A percentile compares a stretch with the other conserved stretches of the same genome.
Evolutionary conservation across 2,329 filamentous ascomycete species (phyloP).

Genomic region (Phialocephala sp.): DNA sequence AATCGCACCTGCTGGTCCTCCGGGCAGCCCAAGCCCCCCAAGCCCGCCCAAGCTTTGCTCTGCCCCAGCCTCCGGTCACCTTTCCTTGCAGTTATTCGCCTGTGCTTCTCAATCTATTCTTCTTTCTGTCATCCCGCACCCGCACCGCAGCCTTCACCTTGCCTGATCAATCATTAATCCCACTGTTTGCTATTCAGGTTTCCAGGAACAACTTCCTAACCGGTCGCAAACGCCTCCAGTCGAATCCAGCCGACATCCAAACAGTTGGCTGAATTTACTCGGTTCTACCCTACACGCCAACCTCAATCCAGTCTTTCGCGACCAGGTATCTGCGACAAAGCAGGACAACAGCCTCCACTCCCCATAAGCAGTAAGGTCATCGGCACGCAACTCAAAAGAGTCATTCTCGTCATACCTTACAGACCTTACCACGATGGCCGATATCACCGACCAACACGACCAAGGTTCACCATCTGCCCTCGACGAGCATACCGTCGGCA

Average conservation of each 20-base stretch:
- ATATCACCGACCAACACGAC: conserved; percentile 79
- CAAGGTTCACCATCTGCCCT: conserved; percentile 76
- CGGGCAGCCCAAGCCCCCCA: conserved; percentile 8
- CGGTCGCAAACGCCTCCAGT: conserved; percentile 28
- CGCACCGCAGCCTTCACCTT: conserved; percentile 39
- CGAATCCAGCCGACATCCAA: conserved; percentile 20
- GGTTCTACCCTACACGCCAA: conserved; percentile 41
- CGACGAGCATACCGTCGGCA: conserved; percentile 76
- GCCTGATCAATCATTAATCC: conserved; percentile 44
- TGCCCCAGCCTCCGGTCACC: conserved; percentile 32
- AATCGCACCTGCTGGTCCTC: conserved; percentile 1
- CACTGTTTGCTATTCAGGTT: conserved; percentile 38
- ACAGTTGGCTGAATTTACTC: conserved; percentile 30
- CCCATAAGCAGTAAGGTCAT: conserved; percentile 46
- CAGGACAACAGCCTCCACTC: conserved; percentile 41
- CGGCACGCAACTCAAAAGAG: conserved; percentile 45
- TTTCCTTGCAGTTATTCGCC: conserved; percentile 31
- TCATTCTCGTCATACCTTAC: conserved; percentile 44
- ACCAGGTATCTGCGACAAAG: conserved; percentile 44
- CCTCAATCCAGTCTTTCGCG: conserved; percentile 43
- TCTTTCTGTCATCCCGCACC: conserved; percentile 42
- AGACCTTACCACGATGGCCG: conserved; percentile 64
- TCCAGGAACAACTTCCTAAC: conserved; percentile 30
- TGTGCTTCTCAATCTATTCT: conserved; percentile 41
- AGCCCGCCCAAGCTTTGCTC: conserved; percentile 15